These are phyloP conservation scores for Vigna trinervia DNA, from an alignment of 306 rosid species.

Conservation along the genomic window DNA sequence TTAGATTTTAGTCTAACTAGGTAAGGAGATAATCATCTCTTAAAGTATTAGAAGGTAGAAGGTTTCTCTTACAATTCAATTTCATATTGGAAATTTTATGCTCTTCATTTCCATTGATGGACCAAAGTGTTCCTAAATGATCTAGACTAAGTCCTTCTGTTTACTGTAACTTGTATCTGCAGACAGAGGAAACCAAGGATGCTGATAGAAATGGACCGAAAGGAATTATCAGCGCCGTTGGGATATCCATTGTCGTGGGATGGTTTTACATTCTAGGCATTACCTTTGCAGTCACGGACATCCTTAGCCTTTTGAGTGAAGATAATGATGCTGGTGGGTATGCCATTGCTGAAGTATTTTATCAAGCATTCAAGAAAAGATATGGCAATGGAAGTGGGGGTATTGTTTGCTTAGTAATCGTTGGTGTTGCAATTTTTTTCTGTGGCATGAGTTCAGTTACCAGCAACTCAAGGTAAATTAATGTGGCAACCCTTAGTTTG, in stretches of 20 bases:
- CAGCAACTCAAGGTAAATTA: conserved; percentile 86
- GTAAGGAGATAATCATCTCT: no score
- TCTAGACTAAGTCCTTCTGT: conserved; percentile 14
- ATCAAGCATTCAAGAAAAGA: conserved; percentile 83
- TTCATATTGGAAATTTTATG: background rate
- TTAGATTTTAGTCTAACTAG: no score
- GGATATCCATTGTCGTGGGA: conserved; percentile 88
- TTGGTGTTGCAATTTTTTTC: conserved; percentile 89
- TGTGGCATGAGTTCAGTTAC: conserved; percentile 99
- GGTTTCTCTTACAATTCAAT: no score
- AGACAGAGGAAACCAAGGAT: conserved; percentile 96
- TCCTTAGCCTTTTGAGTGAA: conserved; percentile 73
- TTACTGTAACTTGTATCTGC: conserved; percentile 42
- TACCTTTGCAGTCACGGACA: conserved; percentile 83
- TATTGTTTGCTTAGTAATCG: conserved; percentile 78
- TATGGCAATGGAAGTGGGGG: conserved; percentile 94
- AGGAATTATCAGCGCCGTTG: conserved; percentile 95
- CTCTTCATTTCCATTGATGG: conserved; percentile 14
- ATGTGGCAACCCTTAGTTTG: conserved; percentile 27
- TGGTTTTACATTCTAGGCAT: conserved; percentile 90
- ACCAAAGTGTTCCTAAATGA: background rate
- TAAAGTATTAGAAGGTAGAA: no score
- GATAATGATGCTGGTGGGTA: conserved; percentile 91
- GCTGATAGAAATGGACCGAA: conserved; percentile 95
- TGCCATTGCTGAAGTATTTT: conserved; percentile 95